Evolutionary conservation across 768 basidiomycete species (phyloP), one percentile per base, ranked within the genome.

Genomic region (Panaeolus cyanescens): DNA sequence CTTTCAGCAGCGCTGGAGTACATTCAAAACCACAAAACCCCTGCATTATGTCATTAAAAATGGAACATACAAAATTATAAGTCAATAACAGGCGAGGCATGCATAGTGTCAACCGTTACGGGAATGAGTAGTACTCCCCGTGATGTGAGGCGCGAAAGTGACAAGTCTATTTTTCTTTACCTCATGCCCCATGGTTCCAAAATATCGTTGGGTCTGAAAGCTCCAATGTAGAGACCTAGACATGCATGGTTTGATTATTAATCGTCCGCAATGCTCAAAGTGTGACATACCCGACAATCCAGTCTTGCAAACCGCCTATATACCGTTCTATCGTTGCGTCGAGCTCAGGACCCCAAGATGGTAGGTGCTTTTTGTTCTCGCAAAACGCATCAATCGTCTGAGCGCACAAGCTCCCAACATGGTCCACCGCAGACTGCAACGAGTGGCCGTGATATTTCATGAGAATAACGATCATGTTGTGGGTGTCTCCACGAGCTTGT

Each of bases 381-480:
- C 77, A 68, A 71, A 88, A 87, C 30, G 77, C 71, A 64, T 84
- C 79, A 60, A 88, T 83, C 20, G 83, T 80, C 65, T 79, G 76
- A 60, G 75, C 74, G 72, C 87, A 91, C 3, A 88, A 77, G 9
- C 84, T 79, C 12, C 87, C 90, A 59, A 90, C 83, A 63, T 81
- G 81, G 70, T 90, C 83, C 30, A 91, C 71, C 3, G 90, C 89
- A 32, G 79, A 74, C 62, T 91, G 88, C 8, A 91, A 74, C 33
- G 76, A 77, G 54, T 86, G 76, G 3, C 80, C 82, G 56, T 85
- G 82, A 61, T 86, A 77, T 42, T 79, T 74, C 86, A 88, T 90
- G 63, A 90, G 79, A 55, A 91, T 85, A n/a, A 80, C 76, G 58
- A 92, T 81, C 81, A 91, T 87, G 70, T 92, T 91, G 70, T 89